phyloP scores from a whole-genome alignment of 768 basidiomycete species.

The Leccinum boreale region DNA sequence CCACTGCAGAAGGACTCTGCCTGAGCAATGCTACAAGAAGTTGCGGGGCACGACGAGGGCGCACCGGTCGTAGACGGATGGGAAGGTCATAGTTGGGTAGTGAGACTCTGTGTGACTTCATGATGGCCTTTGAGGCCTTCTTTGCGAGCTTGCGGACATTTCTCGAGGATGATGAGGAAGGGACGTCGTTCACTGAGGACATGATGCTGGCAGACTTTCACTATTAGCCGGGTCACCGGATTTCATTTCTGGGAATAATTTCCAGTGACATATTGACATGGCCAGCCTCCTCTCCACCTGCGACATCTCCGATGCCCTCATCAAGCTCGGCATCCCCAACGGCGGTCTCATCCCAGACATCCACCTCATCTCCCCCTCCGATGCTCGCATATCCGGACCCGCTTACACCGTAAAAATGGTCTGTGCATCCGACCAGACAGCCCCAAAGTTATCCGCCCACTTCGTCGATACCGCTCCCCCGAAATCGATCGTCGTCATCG shows the following conservation, averaged over 20 bases:
- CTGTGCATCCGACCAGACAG: slow-evolving; percentile 46
- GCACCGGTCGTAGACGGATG: slow-evolving; percentile 68
- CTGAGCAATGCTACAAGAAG: slow-evolving; percentile 4
- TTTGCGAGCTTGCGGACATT: slow-evolving; percentile 36
- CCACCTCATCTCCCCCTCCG: slow-evolving; percentile 39
- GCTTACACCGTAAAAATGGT: slow-evolving; percentile 92
- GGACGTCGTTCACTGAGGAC: slow-evolving; percentile 2
- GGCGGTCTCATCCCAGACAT: slow-evolving; percentile 86
- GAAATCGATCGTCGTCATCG: slow-evolving; percentile 69
- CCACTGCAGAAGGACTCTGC: slow-evolving; percentile 50
- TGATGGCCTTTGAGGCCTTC: slow-evolving; percentile 53
- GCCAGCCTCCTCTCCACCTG: slow-evolving; percentile 64
- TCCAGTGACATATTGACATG: slow-evolving; percentile 8
- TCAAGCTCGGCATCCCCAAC: slow-evolving; percentile 68
- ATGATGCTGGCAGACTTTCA: slow-evolving; percentile 1
- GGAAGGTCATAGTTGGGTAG: slow-evolving; percentile 70
- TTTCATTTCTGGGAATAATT: neutral
- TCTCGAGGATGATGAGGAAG: slow-evolving; percentile 11
- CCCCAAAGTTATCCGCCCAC: slow-evolving; percentile 66
- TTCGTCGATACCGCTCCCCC: slow-evolving; percentile 77
- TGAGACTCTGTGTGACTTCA: slow-evolving; percentile 65
- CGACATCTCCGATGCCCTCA: slow-evolving; percentile 85
- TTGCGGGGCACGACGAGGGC: slow-evolving; percentile 8
- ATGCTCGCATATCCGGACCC: slow-evolving; percentile 56
- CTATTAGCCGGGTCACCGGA: neutral